Conservation (phyloP, 345 rosid species). For the Populus pruinosa region DNA sequence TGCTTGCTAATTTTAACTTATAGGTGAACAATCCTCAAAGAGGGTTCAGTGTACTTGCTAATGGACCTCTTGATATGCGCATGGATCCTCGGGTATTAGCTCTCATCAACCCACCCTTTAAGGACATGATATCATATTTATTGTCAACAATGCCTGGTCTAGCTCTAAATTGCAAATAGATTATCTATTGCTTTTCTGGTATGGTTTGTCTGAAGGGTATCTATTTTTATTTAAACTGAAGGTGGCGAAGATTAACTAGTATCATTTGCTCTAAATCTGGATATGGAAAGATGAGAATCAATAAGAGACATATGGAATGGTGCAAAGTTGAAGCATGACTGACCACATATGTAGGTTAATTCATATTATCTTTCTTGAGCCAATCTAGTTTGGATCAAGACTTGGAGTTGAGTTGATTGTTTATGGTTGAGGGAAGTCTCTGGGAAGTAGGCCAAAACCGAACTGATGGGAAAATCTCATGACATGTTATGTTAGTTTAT, state of each 20-base stretch:
- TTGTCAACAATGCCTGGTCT: neutral
- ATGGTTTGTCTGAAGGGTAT: neutral
- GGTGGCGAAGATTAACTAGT: neutral
- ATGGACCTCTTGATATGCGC: slow-evolving; percentile 97
- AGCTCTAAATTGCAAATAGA: neutral
- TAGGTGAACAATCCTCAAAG: slow-evolving; percentile 85
- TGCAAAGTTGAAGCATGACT: too few species aligned
- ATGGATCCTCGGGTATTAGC: slow-evolving; percentile 83
- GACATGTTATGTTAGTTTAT: too few species aligned
- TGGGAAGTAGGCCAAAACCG: neutral
- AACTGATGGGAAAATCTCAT: neutral
- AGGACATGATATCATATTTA: neutral
- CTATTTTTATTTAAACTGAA: neutral
- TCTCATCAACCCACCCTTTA: neutral
- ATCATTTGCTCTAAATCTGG: neutral
- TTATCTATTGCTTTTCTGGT: neutral
- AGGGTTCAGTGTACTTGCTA: slow-evolving; percentile 77
- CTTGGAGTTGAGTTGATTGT: neutral
- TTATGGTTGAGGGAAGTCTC: neutral
- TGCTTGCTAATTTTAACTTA: neutral
- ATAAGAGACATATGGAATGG: too few species aligned
- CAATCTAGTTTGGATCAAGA: too few species aligned
- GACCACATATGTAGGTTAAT: too few species aligned
- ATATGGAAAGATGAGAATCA: too few species aligned
- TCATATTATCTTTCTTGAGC: too few species aligned